These are phyloP conservation scores for Xenosphaeropsis pyriputrescens DNA, from an alignment of 2,329 filamentous ascomycete genomes.

Conservation along the genomic window DNA sequence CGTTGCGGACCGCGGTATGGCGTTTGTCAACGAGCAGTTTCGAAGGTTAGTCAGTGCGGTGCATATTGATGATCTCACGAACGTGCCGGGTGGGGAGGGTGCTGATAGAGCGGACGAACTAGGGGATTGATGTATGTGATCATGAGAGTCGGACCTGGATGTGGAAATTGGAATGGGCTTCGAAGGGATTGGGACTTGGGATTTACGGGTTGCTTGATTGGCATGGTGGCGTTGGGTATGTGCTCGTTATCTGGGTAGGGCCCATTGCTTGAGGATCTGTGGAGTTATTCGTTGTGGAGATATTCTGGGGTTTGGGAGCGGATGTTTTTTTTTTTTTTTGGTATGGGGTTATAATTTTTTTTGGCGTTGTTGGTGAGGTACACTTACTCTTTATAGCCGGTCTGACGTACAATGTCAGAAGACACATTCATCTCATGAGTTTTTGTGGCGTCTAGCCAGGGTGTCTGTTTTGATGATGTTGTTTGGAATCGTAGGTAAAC, in stretches of 20 bases:
- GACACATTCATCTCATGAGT: not conserved
- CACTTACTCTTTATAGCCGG: no score
- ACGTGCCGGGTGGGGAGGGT: not conserved
- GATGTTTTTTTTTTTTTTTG: no score
- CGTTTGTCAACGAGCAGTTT: not conserved
- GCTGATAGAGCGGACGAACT: not conserved
- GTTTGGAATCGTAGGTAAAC: no score
- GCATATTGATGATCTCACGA: not conserved
- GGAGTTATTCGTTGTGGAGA: not conserved
- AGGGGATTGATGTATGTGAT: not conserved
- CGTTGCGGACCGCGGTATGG: conserved; percentile 17
- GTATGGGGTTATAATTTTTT: not conserved
- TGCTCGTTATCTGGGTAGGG: not conserved
- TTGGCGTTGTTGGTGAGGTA: not conserved
- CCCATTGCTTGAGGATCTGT: not conserved
- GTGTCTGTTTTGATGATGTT: not conserved
- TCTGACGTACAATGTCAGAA: no score
- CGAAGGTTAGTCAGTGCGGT: no score
- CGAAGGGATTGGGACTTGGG: not conserved
- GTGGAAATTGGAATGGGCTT: no score
- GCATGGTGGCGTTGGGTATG: not conserved
- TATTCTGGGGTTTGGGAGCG: not conserved
- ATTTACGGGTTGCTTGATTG: not conserved
- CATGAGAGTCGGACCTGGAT: not conserved
- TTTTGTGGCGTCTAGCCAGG: not conserved